Percentiles rank a stretch among this genome's conserved stretches.
phyloP scores from a whole-genome alignment of 768 basidiomycete genomes.

The Tylopilus balloui region DNA sequence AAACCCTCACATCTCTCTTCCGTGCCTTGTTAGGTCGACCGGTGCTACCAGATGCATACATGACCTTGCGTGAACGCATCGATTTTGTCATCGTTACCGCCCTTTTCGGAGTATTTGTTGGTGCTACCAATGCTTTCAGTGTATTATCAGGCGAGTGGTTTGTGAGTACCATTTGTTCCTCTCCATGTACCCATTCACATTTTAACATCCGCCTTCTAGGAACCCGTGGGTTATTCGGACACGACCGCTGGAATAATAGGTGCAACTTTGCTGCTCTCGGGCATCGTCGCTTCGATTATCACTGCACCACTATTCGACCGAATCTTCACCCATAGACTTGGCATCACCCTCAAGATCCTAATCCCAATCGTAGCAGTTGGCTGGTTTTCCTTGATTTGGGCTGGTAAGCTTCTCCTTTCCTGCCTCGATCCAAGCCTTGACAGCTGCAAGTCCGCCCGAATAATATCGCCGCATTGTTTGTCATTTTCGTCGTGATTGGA shows the following conservation, averaged over 20 bases:
- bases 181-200: not conserved
- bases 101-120: constrained; percentile 63
- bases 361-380: constrained; percentile 56
- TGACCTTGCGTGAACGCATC: constrained; percentile 61
- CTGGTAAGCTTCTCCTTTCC: constrained; percentile 41
- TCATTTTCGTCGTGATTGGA: constrained; percentile 67
- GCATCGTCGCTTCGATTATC: constrained; percentile 62
- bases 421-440: not conserved
- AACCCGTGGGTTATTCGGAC: constrained; percentile 68
- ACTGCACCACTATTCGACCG: constrained; percentile 78
- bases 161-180: constrained; percentile 36
- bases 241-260: constrained; percentile 68
- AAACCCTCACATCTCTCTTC: constrained; percentile 49
- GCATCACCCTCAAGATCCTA: constrained; percentile 51
- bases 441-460: constrained; percentile 51
- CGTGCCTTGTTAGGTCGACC: constrained; percentile 48
- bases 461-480: constrained; percentile 57
- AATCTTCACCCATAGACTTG: constrained; percentile 72
- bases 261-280: constrained; percentile 61
- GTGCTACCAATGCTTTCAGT: constrained; percentile 60
- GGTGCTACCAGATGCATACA: constrained; percentile 42
- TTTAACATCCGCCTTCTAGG: constrained; percentile 32
- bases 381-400: constrained; percentile 82
- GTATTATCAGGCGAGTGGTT: constrained; percentile 66
- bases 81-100: constrained; percentile 61